These are phyloP conservation scores for Thermoascus crustaceus DNA, from an alignment of 2,329 filamentous ascomycete species.

Conservation along the genomic window DNA sequence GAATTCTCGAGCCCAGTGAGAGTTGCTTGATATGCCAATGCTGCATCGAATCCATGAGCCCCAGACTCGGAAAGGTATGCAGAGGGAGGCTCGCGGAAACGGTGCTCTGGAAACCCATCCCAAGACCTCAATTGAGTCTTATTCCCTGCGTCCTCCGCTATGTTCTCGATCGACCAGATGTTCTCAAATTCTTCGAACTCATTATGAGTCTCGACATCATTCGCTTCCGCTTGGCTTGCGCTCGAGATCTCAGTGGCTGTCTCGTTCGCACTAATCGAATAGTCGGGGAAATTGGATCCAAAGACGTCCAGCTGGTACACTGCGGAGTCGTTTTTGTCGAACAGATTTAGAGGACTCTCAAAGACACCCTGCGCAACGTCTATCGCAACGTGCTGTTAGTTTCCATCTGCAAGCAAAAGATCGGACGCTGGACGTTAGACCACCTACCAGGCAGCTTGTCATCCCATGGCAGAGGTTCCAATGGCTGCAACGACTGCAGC, in stretches of 20 bases:
- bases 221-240: slow-evolving; percentile 14
- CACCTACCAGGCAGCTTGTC: slow-evolving; percentile 25
- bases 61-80: slow-evolving; percentile 39
- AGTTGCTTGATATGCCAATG: slow-evolving; percentile 20
- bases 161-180: slow-evolving; percentile 28
- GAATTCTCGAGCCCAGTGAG: slow-evolving; percentile 14
- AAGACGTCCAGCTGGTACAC: slow-evolving; percentile 28
- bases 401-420: slow-evolving; percentile 2
- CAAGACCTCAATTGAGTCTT: slow-evolving; percentile 27
- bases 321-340: slow-evolving; percentile 18
- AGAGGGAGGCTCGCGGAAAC: slow-evolving; percentile 24
- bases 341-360: slow-evolving; percentile 12
- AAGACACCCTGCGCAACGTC: slow-evolving; percentile 20
- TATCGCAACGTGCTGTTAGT: slow-evolving; percentile 5
- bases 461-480: slow-evolving; percentile 30
- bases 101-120: slow-evolving; percentile 32
- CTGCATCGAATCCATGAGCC: slow-evolving; percentile 31
- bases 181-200: slow-evolving; percentile 15
- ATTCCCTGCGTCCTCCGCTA: slow-evolving; percentile 10
- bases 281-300: slow-evolving; percentile 16
- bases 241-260: slow-evolving; percentile 14
- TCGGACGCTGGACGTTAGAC: no score
- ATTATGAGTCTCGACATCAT: slow-evolving; percentile 14
- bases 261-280: slow-evolving; percentile 13
- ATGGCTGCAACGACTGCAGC: slow-evolving; percentile 27